Percentiles rank a stretch among this genome's conserved stretches.
Evolutionary conservation across 2,329 filamentous ascomycete species (phyloP).

Genomic region (Juglanconis sp.): DNA sequence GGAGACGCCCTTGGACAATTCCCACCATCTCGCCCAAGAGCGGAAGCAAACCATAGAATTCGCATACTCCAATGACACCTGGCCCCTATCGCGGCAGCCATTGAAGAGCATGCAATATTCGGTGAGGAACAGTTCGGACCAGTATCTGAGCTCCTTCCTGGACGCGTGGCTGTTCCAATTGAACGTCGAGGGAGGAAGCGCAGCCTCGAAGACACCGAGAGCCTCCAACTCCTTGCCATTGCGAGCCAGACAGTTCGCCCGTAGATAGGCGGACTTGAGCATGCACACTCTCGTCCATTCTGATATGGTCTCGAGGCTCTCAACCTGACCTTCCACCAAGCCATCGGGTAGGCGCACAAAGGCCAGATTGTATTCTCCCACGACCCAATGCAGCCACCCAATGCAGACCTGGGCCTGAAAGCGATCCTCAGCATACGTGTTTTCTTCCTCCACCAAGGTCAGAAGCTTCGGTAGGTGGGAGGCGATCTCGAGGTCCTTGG

Average conservation of each 20-base stretch:
- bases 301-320: constrained; percentile 51
- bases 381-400: constrained; percentile 79
- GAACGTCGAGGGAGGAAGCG: constrained; percentile 59
- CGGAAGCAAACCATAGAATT: constrained; percentile 57
- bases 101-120: constrained; percentile 70
- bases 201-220: constrained; percentile 62
- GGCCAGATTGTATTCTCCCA: constrained; percentile 65
- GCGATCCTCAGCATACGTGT: constrained; percentile 50
- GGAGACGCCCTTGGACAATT: constrained; percentile 40
- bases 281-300: constrained; percentile 82
- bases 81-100: constrained; percentile 51
- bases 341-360: constrained; percentile 60
- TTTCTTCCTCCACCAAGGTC: constrained; percentile 57
- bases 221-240: constrained; percentile 54
- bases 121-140: constrained; percentile 75
- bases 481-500: constrained; percentile 43
- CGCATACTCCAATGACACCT: constrained; percentile 48
- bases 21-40: constrained; percentile 70
- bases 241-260: constrained; percentile 60
- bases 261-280: constrained; percentile 74
- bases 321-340: constrained; percentile 53
- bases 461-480: constrained; percentile 49
- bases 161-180: constrained; percentile 50
- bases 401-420: constrained; percentile 82
- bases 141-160: constrained; percentile 67